These are phyloP conservation scores for Coemansia sp. DNA, from an alignment of 192 early-diverging fungal genomes.

Conservation along the genomic window DNA sequence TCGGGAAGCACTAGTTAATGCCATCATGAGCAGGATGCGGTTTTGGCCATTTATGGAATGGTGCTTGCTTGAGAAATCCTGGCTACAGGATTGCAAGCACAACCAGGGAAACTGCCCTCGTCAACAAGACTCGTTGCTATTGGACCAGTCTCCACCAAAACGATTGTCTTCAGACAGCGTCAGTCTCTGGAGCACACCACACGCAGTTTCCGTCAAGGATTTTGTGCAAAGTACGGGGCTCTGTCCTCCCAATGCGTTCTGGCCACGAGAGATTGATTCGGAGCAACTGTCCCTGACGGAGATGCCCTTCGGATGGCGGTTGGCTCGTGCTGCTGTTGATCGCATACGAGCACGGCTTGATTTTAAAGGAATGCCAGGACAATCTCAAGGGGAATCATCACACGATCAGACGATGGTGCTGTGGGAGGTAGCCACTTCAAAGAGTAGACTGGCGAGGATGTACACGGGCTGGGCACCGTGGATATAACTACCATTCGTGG, in stretches of 20 bases:
- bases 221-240: conserved; percentile 22
- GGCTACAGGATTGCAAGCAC: conserved; percentile 2
- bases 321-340: conserved; percentile 27
- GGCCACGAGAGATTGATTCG: not conserved
- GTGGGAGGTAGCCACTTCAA: conserved; percentile 26
- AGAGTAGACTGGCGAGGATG: conserved; percentile 25
- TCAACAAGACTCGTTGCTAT: no score
- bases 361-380: not conserved
- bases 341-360: conserved; percentile 34
- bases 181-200: conserved; percentile 1
- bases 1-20: conserved; percentile 16
- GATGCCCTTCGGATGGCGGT: conserved; percentile 30
- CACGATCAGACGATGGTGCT: conserved; percentile 17
- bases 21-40: conserved; percentile 8
- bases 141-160: not conserved
- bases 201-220: not conserved
- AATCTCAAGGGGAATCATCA: conserved; percentile 5
- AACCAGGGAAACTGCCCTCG: not conserved
- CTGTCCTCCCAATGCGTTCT: conserved; percentile 34
- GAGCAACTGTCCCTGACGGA: conserved; percentile 12
- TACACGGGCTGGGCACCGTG: conserved; percentile 45
- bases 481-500: conserved; percentile 12
- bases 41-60: conserved; percentile 47
- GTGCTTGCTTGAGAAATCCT: conserved; percentile 24
- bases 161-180: not conserved